A percentile compares a stretch with the other conserved stretches of the same genome.
Evolutionary conservation across 2,329 filamentous ascomycete genomes (phyloP).

Genomic region (Ceratocystis ficicola): DNA sequence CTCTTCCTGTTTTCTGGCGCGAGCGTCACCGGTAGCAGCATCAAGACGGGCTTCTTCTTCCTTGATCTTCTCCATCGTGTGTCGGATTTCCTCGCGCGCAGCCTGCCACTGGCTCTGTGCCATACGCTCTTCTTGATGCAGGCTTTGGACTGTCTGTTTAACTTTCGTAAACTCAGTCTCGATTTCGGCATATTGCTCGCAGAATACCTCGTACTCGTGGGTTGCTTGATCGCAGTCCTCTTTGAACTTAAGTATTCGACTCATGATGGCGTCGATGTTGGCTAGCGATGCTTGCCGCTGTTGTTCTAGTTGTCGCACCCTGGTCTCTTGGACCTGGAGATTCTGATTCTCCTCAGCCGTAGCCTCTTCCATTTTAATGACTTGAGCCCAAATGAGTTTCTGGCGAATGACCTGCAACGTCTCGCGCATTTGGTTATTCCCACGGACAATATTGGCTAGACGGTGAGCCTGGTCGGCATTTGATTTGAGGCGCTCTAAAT

Average conservation of each 20-base stretch:
- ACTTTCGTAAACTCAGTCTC: conserved; percentile 26
- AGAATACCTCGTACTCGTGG: conserved; percentile 30
- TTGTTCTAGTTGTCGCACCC: neutral
- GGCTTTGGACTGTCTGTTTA: conserved; percentile 38
- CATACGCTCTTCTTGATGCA: conserved; percentile 52
- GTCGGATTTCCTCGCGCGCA: conserved; percentile 37
- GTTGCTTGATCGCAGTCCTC: conserved; percentile 26
- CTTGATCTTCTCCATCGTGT: conserved; percentile 37
- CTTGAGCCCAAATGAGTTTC: conserved; percentile 78
- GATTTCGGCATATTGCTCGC: conserved; percentile 29
- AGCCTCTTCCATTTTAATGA: conserved; percentile 58
- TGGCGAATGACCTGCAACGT: conserved; percentile 47
- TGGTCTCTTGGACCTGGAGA: neutral
- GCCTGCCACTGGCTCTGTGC: conserved; percentile 38
- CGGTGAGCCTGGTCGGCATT: conserved; percentile 49
- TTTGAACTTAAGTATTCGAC: conserved; percentile 25
- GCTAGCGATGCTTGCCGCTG: neutral
- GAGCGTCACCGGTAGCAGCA: conserved; percentile 56
- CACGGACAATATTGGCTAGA: conserved; percentile 52
- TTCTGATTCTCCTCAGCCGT: conserved; percentile 1
- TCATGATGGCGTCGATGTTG: conserved; percentile 11
- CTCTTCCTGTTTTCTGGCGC: conserved; percentile 50
- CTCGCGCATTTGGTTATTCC: conserved; percentile 51
- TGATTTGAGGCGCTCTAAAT: conserved; percentile 48
- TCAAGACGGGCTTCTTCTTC: conserved; percentile 51